Evolutionary conservation across 768 basidiomycete species (phyloP).

Genomic region (Pleurotus sapidus): DNA sequence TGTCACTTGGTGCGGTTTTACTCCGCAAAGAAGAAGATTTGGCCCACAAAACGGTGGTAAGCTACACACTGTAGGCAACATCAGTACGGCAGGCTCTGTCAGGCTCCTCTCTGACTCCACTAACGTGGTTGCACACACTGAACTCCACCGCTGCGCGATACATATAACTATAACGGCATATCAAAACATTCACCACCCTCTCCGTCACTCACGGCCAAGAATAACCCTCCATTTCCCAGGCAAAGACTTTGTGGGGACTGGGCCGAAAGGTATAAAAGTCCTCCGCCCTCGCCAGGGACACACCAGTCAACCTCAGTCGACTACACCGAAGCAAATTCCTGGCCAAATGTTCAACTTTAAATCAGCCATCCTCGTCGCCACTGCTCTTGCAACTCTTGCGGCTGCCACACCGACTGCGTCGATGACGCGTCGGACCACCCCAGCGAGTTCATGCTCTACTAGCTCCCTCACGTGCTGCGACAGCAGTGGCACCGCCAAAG

Average conservation of each 20-base stretch:
- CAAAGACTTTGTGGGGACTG: too few relatives aligned
- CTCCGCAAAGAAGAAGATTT: too few relatives aligned
- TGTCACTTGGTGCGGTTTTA: too few relatives aligned
- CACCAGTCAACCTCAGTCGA: background rate
- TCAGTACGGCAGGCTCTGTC: too few relatives aligned
- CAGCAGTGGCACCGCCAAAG: background rate
- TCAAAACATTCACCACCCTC: too few relatives aligned
- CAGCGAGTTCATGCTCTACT: background rate
- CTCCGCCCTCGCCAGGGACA: background rate
- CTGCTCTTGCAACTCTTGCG: background rate
- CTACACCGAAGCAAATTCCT: background rate
- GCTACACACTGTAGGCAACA: too few relatives aligned
- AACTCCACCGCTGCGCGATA: too few relatives aligned
- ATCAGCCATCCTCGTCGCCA: background rate
- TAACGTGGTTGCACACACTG: background rate
- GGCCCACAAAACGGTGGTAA: too few relatives aligned
- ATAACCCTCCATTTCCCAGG: too few relatives aligned
- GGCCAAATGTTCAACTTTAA: background rate
- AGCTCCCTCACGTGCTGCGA: too few relatives aligned
- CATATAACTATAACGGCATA: too few relatives aligned
- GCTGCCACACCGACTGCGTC: background rate
- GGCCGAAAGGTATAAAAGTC: background rate
- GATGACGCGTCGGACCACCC: background rate
- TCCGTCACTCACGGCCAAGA: too few relatives aligned
- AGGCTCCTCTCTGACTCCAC: background rate